These are phyloP conservation scores for Parascedosporium putredinis DNA, from an alignment of 2,329 filamentous ascomycete genomes.

Conservation along the genomic window DNA sequence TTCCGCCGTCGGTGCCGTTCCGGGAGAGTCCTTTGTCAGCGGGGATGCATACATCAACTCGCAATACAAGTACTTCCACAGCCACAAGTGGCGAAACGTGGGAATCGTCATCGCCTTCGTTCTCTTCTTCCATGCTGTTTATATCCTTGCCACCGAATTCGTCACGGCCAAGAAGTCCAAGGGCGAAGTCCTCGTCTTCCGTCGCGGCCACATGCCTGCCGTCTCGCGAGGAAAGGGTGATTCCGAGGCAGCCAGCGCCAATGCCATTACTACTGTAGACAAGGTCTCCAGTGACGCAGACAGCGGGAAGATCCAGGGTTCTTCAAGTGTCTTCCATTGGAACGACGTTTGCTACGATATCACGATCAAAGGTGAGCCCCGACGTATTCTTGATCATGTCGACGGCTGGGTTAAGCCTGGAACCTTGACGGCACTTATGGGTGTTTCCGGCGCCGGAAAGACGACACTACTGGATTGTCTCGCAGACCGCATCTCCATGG, in stretches of 20 bases:
- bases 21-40: conserved; percentile 29
- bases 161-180: conserved; percentile 33
- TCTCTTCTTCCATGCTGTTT: conserved; percentile 34
- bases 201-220: conserved; percentile 43
- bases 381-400: conserved; percentile 59
- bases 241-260: too few relatives aligned
- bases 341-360: conserved; percentile 51
- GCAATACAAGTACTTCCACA: conserved; percentile 32
- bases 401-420: conserved; percentile 72
- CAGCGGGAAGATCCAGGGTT: conserved; percentile 18
- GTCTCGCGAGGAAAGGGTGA: conserved; percentile 48
- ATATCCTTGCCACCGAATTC: conserved; percentile 40
- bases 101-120: conserved; percentile 45
- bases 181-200: conserved; percentile 48
- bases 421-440: conserved; percentile 64
- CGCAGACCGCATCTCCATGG: conserved; percentile 63
- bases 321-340: conserved; percentile 54
- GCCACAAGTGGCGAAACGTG: conserved; percentile 43
- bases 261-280: too few relatives aligned
- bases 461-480: conserved; percentile 66
- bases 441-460: conserved; percentile 62
- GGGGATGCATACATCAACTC: conserved; percentile 33
- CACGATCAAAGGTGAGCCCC: conserved; percentile 54
- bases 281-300: too few relatives aligned
- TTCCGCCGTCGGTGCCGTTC: conserved; percentile 29